Evolutionary conservation across 805 yeast genomes (phyloP).

Genomic region (Blastobotrys attinorum): DNA sequence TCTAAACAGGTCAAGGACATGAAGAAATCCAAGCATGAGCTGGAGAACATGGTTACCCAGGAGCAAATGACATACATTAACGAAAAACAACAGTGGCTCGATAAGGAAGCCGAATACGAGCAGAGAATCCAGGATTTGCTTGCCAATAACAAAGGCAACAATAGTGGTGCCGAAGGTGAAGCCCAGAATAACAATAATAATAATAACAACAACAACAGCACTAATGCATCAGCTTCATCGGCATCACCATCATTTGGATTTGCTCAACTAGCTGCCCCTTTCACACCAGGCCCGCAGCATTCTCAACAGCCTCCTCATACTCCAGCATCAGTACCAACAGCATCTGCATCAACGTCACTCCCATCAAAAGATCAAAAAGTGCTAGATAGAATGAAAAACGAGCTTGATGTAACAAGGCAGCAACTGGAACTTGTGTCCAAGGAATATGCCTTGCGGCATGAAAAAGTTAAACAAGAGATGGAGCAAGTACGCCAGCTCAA

Average conservation of each 20-base stretch:
- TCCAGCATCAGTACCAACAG: slow-evolving; percentile 4
- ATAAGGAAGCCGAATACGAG: slow-evolving; percentile 17
- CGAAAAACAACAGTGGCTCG: slow-evolving; percentile 22
- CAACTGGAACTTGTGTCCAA: slow-evolving; percentile 24
- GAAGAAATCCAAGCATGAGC: slow-evolving; percentile 16
- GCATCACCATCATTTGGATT: not conserved
- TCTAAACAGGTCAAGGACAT: slow-evolving; percentile 15
- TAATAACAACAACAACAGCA: no score
- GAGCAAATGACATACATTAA: slow-evolving; percentile 23
- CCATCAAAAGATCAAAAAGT: slow-evolving; percentile 7
- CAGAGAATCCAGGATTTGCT: not conserved
- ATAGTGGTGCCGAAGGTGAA: no score
- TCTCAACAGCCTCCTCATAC: slow-evolving; percentile 16
- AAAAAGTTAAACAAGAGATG: slow-evolving; percentile 21
- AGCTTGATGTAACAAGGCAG: slow-evolving; percentile 19
- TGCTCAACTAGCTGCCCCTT: not conserved
- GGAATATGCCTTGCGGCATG: slow-evolving; percentile 25
- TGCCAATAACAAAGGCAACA: not conserved
- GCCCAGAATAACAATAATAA: no score
- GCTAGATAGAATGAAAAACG: slow-evolving; percentile 15
- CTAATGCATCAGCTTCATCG: not conserved
- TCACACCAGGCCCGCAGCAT: slow-evolving; percentile 1
- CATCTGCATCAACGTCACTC: no score
- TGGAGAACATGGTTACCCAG: slow-evolving; percentile 23
- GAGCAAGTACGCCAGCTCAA: slow-evolving; percentile 18